Evolutionary conservation across 1,284 basidiomycete genomes (phyloP), one percentile per base, ranked within the genome.

Genomic region (Apiotrichum mycotoxinovorans): DNA sequence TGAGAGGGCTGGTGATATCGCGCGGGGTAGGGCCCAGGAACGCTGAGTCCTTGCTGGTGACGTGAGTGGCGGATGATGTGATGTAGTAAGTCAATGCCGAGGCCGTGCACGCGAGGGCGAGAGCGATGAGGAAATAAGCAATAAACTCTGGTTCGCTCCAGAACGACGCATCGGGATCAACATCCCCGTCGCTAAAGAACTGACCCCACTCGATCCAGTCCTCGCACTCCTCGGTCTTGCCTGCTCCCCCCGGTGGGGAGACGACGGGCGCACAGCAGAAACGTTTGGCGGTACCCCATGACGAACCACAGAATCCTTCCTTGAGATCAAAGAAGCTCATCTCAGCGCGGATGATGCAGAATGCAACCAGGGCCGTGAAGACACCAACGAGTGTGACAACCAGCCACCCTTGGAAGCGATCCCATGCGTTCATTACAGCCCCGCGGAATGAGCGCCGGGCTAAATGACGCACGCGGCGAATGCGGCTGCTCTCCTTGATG

Each of bases 291-390:
- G 83, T 86, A 76, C 83, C 87, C 86, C 87, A 89, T 2, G 81
- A 80, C 0, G 76, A 74, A 2, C 71, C 69, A 74, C 94, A 98
- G 73, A 89, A 91, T 0, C 95, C 95, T 54, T 92, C 89, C 76
- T 98, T 98, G 63, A 88, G 74, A 72, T 96, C 91, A 69, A 97
- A 98, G n/a, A 98, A 79, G 81, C 86, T 87, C 72, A 91, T 88
- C 71, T 98, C 95, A 56, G 84, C 82, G 30, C 89, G 85, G 40
- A 95, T 85, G 65, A 98, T 89, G 52, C 88, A 76, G 72, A 91
- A 97, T 0, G 95, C 95, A 37, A 90, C 80, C 49, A 92, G 58
- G 3, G 93, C 91, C 8, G 89, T 89, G 33, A 91, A 71, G 70
- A 93, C 38, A 63, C 76, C 78, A 33, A 81, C 72, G 50, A 95